phyloP scores from a whole-genome alignment of 169 alveolate genomes.

The Plasmodium vivax region DNA sequence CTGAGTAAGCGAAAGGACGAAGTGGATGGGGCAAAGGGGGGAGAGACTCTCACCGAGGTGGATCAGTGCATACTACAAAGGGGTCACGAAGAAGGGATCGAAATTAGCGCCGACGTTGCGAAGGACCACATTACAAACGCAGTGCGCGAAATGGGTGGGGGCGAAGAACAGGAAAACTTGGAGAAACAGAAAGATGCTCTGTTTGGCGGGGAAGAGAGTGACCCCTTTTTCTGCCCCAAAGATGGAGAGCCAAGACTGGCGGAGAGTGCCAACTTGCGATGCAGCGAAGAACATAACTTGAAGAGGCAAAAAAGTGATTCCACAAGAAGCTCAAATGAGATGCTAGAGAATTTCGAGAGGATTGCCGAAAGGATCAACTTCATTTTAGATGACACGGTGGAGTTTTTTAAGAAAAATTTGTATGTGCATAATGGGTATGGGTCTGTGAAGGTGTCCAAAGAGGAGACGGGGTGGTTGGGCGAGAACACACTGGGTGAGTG shows the following conservation, averaged over 20 bases:
- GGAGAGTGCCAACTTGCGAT: neutral
- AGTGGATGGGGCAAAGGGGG: neutral
- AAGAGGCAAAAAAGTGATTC: neutral
- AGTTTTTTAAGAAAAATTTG: constrained; percentile 22
- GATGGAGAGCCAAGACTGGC: neutral
- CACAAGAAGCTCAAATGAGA: neutral
- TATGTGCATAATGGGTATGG: constrained; percentile 68
- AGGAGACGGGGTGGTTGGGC: constrained; percentile 4
- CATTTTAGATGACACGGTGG: constrained; percentile 25
- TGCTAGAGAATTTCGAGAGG: constrained; percentile 2
- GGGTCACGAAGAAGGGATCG: neutral
- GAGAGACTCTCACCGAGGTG: neutral
- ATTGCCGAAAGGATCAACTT: constrained; percentile 49
- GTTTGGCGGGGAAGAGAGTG: neutral
- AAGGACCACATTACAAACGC: neutral
- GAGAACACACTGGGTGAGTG: constrained; percentile 27
- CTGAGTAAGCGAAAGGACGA: neutral
- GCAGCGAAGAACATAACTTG: neutral
- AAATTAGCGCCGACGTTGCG: neutral
- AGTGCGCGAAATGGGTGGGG: neutral
- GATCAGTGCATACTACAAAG: neutral
- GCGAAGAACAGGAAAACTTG: neutral
- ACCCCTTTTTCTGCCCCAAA: neutral
- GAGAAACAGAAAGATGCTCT: neutral
- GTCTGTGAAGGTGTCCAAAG: constrained; percentile 6